Evolutionary conservation across 352 stramenopile species (phyloP), one percentile per base, ranked within the genome.

Genomic region (Globisporangium spinosum): DNA sequence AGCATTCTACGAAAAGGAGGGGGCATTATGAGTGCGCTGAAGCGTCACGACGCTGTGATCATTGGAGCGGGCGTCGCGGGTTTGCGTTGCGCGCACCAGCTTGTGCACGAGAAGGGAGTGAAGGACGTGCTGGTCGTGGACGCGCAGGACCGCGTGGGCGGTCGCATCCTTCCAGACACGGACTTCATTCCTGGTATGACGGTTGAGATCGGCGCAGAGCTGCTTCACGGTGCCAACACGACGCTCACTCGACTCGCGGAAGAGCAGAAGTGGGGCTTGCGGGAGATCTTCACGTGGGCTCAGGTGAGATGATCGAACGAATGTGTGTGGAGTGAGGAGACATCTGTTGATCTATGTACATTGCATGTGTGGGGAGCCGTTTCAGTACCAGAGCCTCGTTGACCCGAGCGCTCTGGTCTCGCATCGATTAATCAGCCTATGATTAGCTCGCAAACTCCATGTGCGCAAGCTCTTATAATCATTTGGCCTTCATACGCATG

Each of bases 391-490:
- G 20, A 27, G 25, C 15, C 10, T 45, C 17, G 2, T 38, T 27
- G 13, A 57, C 10, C 13, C 2, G 29, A 10, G 17, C 15, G 17
- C 51, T 71, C 7, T 58, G 34, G 51, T 45, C 15, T 51, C 73
- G 86, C 86, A 94, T 90, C 86, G 82, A 94, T 93, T 94, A 93
- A 94, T 94, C 86, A 94, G 86, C 86, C 86, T 87, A 74, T 88
- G 83, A 87, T 91, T 83, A 62, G 56, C 45, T 65, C 69, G 38
- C 65, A 60, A 22, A 61, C 58, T 55, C 27, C 65, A 34, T 47
- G 38, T 17, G 55, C 38, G 71, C 58, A 63, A 73, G 65, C 56
- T 25, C 58, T 68, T 34, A 74, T 93, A 83, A 91, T 89, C 83
- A 91, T 80, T 67, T 90, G 86, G 86, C 86, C 84, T 94, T 94